Conservation (phyloP, 2,329 filamentous ascomycete species). For the Scytalidium sp. region DNA sequence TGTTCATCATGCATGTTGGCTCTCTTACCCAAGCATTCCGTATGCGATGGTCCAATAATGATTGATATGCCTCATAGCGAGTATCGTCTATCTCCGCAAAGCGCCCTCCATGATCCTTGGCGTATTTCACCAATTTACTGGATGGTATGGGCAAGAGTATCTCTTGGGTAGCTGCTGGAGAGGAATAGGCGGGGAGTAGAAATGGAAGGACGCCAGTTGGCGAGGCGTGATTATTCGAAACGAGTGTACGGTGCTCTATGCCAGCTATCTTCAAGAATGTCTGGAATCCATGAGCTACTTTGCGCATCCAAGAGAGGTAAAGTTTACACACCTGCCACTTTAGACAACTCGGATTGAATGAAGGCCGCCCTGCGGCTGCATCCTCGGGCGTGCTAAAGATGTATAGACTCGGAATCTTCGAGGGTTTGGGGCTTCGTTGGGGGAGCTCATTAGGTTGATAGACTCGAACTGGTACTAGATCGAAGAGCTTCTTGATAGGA, state of each 20-base stretch:
- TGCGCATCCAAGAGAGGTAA: too few relatives aligned
- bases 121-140: constrained; percentile 68
- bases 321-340: constrained; percentile 97
- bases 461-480: constrained; percentile 73
- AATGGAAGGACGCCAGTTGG: constrained; percentile 88
- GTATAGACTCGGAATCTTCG: constrained; percentile 59
- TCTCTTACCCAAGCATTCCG: constrained; percentile 76
- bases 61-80: constrained; percentile 67
- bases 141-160: constrained; percentile 50
- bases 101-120: constrained; percentile 45
- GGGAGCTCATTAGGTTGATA: constrained; percentile 77
- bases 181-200: constrained; percentile 56
- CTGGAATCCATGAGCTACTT: constrained; percentile 46
- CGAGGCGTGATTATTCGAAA: constrained; percentile 91
- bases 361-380: constrained; percentile 60
- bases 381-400: constrained; percentile 70
- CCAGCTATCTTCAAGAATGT: constrained; percentile 77
- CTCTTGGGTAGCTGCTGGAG: constrained; percentile 29
- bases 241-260: constrained; percentile 61
- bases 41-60: constrained; percentile 73
- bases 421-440: constrained; percentile 48
- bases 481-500: constrained; percentile 80
- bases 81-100: constrained; percentile 46
- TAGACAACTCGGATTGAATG: constrained; percentile 88
- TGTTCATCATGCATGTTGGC: neutral